Evolutionary conservation across 2,329 filamentous ascomycete species (phyloP).

Genomic region (Sporothrix mexicana): DNA sequence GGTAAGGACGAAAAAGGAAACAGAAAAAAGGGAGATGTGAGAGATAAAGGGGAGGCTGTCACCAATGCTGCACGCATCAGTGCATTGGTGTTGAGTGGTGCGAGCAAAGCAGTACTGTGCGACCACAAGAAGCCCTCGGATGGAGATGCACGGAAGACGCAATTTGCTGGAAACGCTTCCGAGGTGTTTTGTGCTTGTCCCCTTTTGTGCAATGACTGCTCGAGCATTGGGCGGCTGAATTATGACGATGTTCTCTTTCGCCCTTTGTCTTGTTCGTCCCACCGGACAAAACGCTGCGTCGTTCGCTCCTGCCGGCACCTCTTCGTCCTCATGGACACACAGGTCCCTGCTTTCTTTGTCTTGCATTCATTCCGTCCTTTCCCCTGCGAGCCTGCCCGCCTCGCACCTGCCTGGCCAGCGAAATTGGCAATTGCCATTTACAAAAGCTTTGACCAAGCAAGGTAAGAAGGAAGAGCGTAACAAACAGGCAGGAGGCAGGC

Average conservation of each 20-base stretch:
- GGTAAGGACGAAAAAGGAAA: neutral
- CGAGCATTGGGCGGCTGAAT: conserved; percentile 5
- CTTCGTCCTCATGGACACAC: conserved; percentile 20
- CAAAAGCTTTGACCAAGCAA: neutral
- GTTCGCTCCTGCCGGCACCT: conserved; percentile 14
- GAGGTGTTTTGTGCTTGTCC: neutral
- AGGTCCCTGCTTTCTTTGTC: conserved; percentile 1
- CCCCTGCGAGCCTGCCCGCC: neutral
- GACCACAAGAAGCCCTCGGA: neutral
- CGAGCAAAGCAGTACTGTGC: neutral
- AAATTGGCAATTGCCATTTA: too few relatives aligned
- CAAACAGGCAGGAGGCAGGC: conserved; percentile 3
- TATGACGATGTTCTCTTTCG: neutral
- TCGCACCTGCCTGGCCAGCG: conserved; percentile 24
- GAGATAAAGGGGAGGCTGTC: conserved; percentile 1
- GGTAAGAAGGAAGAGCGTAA: too few relatives aligned
- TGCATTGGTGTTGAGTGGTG: neutral
- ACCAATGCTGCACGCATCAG: neutral
- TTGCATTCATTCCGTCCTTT: neutral
- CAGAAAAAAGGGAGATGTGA: neutral
- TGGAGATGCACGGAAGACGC: conserved; percentile 15
- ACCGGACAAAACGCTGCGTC: neutral
- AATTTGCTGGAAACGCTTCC: conserved; percentile 28
- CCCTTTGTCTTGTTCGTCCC: neutral
- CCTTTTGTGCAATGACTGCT: neutral